phyloP scores from a whole-genome alignment of 495 filamentous ascomycete species.

The Penicillium desertorum region DNA sequence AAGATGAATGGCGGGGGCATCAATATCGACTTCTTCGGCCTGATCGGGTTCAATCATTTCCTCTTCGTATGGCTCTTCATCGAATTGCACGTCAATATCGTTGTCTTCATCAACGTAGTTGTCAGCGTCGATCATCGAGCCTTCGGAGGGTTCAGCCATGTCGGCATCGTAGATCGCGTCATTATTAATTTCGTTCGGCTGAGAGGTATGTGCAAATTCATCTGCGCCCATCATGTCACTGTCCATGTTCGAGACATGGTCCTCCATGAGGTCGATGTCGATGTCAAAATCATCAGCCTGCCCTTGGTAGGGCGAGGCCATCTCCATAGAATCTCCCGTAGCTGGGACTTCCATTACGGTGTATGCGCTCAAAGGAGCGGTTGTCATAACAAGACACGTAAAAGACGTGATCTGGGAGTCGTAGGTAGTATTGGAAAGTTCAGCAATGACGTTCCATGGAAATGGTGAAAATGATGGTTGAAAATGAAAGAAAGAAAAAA shows the following conservation, averaged over 20 bases:
- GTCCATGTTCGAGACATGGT: slow-evolving; percentile 50
- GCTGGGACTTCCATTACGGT: slow-evolving; percentile 44
- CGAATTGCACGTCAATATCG: slow-evolving; percentile 39
- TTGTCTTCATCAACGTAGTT: slow-evolving; percentile 32
- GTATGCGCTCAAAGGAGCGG: slow-evolving; percentile 34
- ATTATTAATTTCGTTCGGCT: slow-evolving; percentile 36
- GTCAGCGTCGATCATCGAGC: slow-evolving; percentile 42
- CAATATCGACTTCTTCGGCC: slow-evolving; percentile 35
- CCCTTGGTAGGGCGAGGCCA: slow-evolving; percentile 49
- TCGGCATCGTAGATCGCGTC: slow-evolving; percentile 45
- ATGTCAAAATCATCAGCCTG: slow-evolving; percentile 71
- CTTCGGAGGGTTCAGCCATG: slow-evolving; percentile 49
- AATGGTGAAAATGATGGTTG: not conserved
- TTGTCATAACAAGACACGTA: slow-evolving; percentile 40
- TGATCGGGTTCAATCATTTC: slow-evolving; percentile 49
- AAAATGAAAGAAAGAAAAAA: slow-evolving; percentile 1
- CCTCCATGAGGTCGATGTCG: slow-evolving; percentile 66
- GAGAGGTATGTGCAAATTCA: slow-evolving; percentile 35
- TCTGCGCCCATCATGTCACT: slow-evolving; percentile 64
- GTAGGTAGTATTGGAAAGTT: slow-evolving; percentile 23
- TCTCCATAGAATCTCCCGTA: slow-evolving; percentile 54
- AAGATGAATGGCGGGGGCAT: slow-evolving; percentile 32
- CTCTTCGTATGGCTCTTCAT: slow-evolving; percentile 38
- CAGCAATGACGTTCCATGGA: slow-evolving; percentile 20
- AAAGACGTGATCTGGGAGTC: slow-evolving; percentile 11